phyloP scores from a whole-genome alignment of 139 green algal genomes.

The Gonium pectorale region DNA sequence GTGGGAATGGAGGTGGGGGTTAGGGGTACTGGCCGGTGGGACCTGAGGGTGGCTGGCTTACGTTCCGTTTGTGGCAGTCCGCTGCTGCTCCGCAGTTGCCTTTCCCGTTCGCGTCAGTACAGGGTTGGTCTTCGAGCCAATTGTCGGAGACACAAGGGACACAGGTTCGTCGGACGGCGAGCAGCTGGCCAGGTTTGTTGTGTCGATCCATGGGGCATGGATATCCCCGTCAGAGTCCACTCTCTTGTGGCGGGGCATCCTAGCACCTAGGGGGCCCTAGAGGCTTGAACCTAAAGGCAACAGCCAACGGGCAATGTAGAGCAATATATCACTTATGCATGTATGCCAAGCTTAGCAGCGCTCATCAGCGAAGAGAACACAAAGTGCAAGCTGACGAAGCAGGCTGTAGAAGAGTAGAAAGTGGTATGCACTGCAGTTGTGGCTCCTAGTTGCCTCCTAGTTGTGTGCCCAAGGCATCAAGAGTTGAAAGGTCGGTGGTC shows the following conservation, averaged over 20 bases:
- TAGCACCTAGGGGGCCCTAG: too few relatives aligned
- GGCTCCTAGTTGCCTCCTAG: too few relatives aligned
- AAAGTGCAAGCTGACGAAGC: too few relatives aligned
- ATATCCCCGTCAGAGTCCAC: constrained; percentile 4
- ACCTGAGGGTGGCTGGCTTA: background rate
- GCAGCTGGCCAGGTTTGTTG: background rate
- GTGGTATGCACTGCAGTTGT: too few relatives aligned
- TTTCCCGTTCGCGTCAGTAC: background rate
- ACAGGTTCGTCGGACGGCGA: constrained; percentile 3
- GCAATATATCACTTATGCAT: too few relatives aligned
- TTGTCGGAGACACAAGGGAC: background rate
- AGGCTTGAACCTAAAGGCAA: too few relatives aligned
- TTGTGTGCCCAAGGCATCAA: too few relatives aligned
- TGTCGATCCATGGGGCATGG: constrained; percentile 21
- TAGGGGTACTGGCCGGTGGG: background rate
- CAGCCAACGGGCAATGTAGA: too few relatives aligned
- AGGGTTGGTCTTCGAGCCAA: background rate
- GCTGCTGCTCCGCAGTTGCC: constrained; percentile 7
- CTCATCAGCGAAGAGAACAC: too few relatives aligned
- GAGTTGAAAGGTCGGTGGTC: too few relatives aligned
- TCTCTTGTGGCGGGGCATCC: constrained; percentile 3
- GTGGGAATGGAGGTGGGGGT: background rate
- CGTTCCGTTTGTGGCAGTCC: background rate
- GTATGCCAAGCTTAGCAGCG: too few relatives aligned
- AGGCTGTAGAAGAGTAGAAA: too few relatives aligned